A percentile compares a stretch with the other conserved stretches of the same genome.
phyloP scores from a whole-genome alignment of 2,329 filamentous ascomycete species.

The Metarhizium rileyi region DNA sequence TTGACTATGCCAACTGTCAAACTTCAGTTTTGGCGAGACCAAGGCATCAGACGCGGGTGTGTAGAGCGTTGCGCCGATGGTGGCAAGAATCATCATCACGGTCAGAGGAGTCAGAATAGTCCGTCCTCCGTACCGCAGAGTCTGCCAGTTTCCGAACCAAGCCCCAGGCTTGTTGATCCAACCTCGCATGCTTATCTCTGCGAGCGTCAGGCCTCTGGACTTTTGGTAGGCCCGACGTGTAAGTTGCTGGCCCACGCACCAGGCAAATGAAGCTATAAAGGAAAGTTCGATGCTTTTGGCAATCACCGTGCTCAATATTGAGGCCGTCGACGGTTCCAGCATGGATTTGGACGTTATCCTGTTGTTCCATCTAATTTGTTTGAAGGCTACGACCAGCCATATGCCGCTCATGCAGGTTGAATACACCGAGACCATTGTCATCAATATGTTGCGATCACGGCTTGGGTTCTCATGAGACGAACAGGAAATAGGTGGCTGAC shows the following conservation, averaged over 20 bases:
- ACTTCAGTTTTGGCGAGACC: conserved; percentile 62
- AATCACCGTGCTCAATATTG: conserved; percentile 55
- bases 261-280: conserved; percentile 68
- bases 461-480: conserved; percentile 21
- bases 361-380: too few relatives aligned
- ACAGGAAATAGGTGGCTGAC: conserved; percentile 23
- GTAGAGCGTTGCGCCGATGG: conserved; percentile 60
- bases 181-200: conserved; percentile 67
- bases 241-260: conserved; percentile 64
- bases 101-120: conserved; percentile 56
- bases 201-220: conserved; percentile 57
- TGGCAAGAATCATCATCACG: conserved; percentile 40
- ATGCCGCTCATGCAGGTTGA: conserved; percentile 54
- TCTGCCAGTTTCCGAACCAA: conserved; percentile 59
- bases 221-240: conserved; percentile 57
- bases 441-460: conserved; percentile 38
- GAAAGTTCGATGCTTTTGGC: conserved; percentile 71
- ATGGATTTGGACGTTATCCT: too few relatives aligned
- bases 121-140: conserved; percentile 51
- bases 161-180: conserved; percentile 68
- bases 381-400: conserved; percentile 54
- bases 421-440: conserved; percentile 42
- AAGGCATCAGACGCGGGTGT: conserved; percentile 68
- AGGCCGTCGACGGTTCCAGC: conserved; percentile 54
- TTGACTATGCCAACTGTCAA: conserved; percentile 38